Evolutionary conservation across 1,284 basidiomycete species (phyloP), one percentile per base, ranked within the genome.

Genomic region (Trametes versicolor): DNA sequence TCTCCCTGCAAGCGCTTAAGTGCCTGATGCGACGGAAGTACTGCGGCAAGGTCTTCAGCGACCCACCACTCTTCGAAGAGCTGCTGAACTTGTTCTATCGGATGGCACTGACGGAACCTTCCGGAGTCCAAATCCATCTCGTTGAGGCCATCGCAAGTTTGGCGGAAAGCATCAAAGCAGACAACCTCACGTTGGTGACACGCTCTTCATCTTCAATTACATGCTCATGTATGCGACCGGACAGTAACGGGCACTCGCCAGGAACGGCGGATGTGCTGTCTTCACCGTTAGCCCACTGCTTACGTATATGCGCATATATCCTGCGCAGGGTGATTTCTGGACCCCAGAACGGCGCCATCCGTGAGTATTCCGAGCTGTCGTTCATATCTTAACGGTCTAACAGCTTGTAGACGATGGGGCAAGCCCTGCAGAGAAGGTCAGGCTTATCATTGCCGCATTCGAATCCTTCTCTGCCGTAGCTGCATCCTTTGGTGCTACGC

Each of bases 51-150:
- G 92, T 91, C 0, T 84, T 98, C 49, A 82, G 93, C 66, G 93
- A 97, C 43, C 86, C 88, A 1, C 85, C 89, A 0, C 87, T 96
- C 39, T 97, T 98, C 72, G 94, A 96, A 53, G 97, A 99, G 79
- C 88, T 99, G 60, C 88, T 92, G 73, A 92, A 91, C 54, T 80
- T 99, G 10, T 95, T 90, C 75, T 96, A 97, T 75, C 88, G 97
- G 2, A 89, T 98, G 77, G 93, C 93, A 0, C 90, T 98, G 85
- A 94, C 93, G 2, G 96, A 98, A 74, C 82, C 89, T 0, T 88
- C 93, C 0, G 78, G 74, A 0, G 86, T 96, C 25, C 94, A 96
- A 73, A 78, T 87, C 0, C 86, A 92, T 66, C 85, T 98, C 51
- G 83, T 96, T 3, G 91, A 93, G 66, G 87, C 94, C 25, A 79